Evolutionary conservation across 108 stramenopile species (phyloP).

Genomic region (Conticribra guillardii): DNA sequence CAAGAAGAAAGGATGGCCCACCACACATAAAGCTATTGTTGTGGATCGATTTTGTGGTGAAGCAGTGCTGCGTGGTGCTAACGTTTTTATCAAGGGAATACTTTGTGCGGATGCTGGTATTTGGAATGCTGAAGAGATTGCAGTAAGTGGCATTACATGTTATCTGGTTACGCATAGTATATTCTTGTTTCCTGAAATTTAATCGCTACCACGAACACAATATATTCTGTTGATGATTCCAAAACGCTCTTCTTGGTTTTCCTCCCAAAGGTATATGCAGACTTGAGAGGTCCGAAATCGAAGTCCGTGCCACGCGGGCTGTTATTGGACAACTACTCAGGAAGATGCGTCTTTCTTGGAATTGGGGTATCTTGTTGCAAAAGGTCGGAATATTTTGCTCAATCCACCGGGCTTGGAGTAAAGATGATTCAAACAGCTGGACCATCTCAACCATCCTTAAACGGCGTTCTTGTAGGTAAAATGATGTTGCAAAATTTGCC

Average conservation of each 20-base stretch:
- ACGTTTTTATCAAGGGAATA: constrained; percentile 77
- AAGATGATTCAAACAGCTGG: constrained; percentile 62
- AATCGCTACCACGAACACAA: too few relatives aligned
- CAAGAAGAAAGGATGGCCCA: constrained; percentile 63
- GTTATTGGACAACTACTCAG: constrained; percentile 50
- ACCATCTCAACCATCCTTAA: constrained; percentile 59
- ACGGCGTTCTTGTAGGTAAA: constrained; percentile 50
- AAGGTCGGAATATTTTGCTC: constrained; percentile 61
- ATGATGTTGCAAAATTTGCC: constrained; percentile 80
- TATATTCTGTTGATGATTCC: too few relatives aligned
- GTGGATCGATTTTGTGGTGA: constrained; percentile 81
- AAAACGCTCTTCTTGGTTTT: neutral
- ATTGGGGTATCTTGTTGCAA: constrained; percentile 53
- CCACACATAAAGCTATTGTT: constrained; percentile 56
- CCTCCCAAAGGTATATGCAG: constrained; percentile 22
- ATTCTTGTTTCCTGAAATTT: too few relatives aligned
- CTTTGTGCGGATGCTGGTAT: constrained; percentile 66
- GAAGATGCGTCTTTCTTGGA: constrained; percentile 72
- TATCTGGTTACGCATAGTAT: neutral
- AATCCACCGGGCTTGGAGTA: constrained; percentile 57
- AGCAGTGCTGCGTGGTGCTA: constrained; percentile 76
- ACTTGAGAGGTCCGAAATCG: constrained; percentile 18
- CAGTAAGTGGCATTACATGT: constrained; percentile 39
- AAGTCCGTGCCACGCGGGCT: constrained; percentile 49
- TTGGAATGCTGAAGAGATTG: constrained; percentile 54